These are phyloP conservation scores for Chaetomium cochliodes DNA, from an alignment of 495 filamentous ascomycete species.

Conservation along the genomic window DNA sequence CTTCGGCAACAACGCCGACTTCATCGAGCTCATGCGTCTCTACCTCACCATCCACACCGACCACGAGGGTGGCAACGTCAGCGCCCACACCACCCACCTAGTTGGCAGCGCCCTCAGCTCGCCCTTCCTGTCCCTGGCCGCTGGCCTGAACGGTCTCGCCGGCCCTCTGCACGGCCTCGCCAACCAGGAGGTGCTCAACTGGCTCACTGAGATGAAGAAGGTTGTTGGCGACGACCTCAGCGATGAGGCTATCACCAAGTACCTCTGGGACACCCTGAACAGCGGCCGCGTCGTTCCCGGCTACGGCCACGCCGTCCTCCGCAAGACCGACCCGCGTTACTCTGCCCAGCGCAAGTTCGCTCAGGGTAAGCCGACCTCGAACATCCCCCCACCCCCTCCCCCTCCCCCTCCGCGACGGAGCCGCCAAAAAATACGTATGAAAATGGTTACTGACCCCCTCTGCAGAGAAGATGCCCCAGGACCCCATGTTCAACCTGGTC, in stretches of 20 bases:
- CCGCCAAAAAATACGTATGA: not conserved
- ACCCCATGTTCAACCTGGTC: constrained; percentile 99
- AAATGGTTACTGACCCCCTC: constrained; percentile 19
- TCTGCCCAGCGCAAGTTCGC: constrained; percentile 95
- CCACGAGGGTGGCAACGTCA: constrained; percentile 98
- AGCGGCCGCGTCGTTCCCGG: constrained; percentile 92
- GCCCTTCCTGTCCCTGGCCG: constrained; percentile 91
- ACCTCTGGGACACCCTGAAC: constrained; percentile 97
- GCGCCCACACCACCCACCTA: constrained; percentile 96
- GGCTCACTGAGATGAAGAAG: constrained; percentile 99
- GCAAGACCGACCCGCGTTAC: constrained; percentile 99
- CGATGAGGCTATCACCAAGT: constrained; percentile 93
- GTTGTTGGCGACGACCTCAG: constrained; percentile 87
- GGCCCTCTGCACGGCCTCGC: constrained; percentile 97
- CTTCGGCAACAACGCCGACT: constrained; percentile 92
- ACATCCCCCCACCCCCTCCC: too few species aligned
- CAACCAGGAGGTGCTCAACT: constrained; percentile 98
- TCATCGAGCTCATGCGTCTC: constrained; percentile 94
- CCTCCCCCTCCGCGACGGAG: not conserved
- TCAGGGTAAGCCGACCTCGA: constrained; percentile 54
- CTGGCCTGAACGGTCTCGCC: constrained; percentile 95
- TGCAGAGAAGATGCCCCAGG: constrained; percentile 71
- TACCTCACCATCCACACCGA: constrained; percentile 99
- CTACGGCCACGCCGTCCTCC: constrained; percentile 97
- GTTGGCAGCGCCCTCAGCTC: constrained; percentile 97